phyloP scores from a whole-genome alignment of 495 filamentous ascomycete species.

The Pyronema omphalodes region DNA sequence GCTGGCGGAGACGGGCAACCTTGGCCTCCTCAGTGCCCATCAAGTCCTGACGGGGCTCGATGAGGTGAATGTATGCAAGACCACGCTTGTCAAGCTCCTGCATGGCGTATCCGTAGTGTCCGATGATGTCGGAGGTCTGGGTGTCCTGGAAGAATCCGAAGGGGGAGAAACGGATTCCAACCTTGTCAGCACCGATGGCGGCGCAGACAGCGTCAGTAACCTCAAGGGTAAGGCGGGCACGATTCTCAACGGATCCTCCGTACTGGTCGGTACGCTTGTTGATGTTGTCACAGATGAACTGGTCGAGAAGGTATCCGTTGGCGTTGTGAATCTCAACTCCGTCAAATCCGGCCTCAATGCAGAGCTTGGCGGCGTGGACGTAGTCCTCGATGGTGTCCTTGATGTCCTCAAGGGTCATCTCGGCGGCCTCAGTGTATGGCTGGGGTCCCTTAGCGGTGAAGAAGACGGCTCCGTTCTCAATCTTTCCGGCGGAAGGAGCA shows the following conservation, averaged over 20 bases:
- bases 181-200: conserved; percentile 44
- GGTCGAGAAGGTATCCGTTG: conserved; percentile 60
- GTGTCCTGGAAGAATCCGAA: conserved; percentile 50
- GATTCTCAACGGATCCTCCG: conserved; percentile 56
- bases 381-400: conserved; percentile 37
- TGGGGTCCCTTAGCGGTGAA: conserved; percentile 7
- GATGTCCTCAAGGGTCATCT: conserved; percentile 41
- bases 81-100: conserved; percentile 34
- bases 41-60: conserved; percentile 33
- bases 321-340: conserved; percentile 51
- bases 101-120: conserved; percentile 44
- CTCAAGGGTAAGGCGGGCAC: conserved; percentile 47
- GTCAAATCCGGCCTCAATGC: conserved; percentile 53
- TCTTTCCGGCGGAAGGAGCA: conserved; percentile 31
- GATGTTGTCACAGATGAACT: conserved; percentile 44
- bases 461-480: conserved; percentile 20
- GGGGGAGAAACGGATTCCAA: conserved; percentile 46
- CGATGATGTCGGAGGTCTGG: conserved; percentile 34
- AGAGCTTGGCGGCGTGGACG: conserved; percentile 41
- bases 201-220: conserved; percentile 40
- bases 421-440: conserved; percentile 26
- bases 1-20: conserved; percentile 23
- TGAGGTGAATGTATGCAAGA: conserved; percentile 48
- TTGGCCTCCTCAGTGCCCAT: conserved; percentile 23
- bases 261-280: conserved; percentile 49